Evolutionary conservation across 306 rosid genomes (phyloP).

Genomic region (Vigna angularis): DNA sequence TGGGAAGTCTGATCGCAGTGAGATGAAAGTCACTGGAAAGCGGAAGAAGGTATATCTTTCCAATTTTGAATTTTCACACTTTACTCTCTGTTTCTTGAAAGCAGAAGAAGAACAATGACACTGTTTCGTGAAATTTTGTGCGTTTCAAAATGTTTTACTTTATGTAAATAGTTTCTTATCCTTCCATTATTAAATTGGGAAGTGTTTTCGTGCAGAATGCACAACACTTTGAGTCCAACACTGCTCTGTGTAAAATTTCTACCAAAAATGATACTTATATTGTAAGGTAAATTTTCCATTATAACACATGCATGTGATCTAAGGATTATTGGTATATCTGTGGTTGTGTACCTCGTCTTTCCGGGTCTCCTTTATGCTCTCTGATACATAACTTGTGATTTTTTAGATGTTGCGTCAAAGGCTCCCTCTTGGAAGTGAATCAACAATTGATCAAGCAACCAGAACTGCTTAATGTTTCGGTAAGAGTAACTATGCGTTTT

Average conservation of each 20-base stretch:
- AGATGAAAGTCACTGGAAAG: conserved; percentile 92
- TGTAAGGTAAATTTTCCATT: conserved; percentile 64
- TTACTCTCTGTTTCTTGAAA: not conserved
- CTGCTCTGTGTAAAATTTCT: conserved; percentile 84
- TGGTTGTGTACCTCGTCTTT: conserved; percentile 26
- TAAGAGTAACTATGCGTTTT: conserved; percentile 50
- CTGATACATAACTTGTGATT: conserved; percentile 40
- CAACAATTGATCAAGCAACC: conserved; percentile 76
- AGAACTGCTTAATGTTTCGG: conserved; percentile 74
- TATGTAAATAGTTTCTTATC: not conserved
- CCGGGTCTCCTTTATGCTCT: conserved; percentile 16
- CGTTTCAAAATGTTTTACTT: not conserved
- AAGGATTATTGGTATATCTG: not conserved
- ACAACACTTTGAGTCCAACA: conserved; percentile 79
- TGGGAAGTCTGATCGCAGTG: conserved; percentile 92
- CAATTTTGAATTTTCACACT: not conserved
- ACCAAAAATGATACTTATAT: conserved; percentile 72
- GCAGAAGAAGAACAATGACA: not conserved
- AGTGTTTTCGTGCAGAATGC: conserved; percentile 73
- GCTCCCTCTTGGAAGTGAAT: conserved; percentile 93
- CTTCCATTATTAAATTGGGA: conserved; percentile 21
- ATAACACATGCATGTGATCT: not conserved
- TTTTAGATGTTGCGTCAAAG: conserved; percentile 90
- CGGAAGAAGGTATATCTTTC: conserved; percentile 76
- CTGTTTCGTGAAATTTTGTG: conserved; percentile 21